Evolutionary conservation across 495 filamentous ascomycete species (phyloP).

Genomic region (Viridothelium virens): DNA sequence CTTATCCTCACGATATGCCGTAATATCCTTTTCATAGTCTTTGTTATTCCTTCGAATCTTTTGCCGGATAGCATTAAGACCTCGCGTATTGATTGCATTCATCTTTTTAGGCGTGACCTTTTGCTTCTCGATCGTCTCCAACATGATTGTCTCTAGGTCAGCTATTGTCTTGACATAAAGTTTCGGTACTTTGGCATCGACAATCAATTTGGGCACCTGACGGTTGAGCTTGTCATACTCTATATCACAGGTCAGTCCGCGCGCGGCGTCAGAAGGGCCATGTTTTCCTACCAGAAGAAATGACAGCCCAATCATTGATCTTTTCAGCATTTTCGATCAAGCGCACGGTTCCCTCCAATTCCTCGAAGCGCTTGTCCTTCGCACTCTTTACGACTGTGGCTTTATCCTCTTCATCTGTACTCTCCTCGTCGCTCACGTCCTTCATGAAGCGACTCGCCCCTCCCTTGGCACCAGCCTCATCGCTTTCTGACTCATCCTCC

Average conservation of each 20-base stretch:
- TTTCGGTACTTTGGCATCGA: constrained; percentile 66
- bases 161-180: constrained; percentile 86
- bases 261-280: constrained; percentile 28
- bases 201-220: constrained; percentile 67
- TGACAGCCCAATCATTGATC: constrained; percentile 93
- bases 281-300: constrained; percentile 60
- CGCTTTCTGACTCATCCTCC: constrained; percentile 40
- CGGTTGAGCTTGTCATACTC: constrained; percentile 98
- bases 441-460: constrained; percentile 76
- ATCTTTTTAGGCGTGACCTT: constrained; percentile 97
- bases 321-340: constrained; percentile 92
- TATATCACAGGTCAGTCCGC: constrained; percentile 33
- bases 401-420: constrained; percentile 61
- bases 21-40: constrained; percentile 79
- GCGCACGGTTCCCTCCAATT: constrained; percentile 80
- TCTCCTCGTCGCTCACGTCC: constrained; percentile 52
- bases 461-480: constrained; percentile 57
- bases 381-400: constrained; percentile 86
- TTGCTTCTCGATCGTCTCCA: constrained; percentile 86
- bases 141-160: constrained; percentile 92
- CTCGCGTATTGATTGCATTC: constrained; percentile 90
- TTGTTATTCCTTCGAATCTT: constrained; percentile 97
- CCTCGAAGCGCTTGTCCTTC: constrained; percentile 93
- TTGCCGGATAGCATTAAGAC: constrained; percentile 93
- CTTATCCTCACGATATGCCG: constrained; percentile 75